phyloP scores from a whole-genome alignment of 768 basidiomycete genomes.

The Suillus spraguei region DNA sequence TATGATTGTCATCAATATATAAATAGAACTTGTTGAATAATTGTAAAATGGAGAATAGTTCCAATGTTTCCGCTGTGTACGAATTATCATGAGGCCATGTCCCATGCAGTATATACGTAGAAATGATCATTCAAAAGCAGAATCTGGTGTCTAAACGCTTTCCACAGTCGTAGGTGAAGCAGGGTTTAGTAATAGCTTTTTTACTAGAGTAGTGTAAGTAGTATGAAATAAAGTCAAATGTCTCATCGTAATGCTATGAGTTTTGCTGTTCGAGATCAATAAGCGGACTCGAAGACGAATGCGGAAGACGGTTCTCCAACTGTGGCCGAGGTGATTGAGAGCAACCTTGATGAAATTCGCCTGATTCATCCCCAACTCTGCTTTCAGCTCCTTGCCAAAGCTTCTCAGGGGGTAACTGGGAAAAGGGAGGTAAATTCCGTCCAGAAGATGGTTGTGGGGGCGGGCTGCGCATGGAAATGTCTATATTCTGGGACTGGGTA shows the following conservation, averaged over 20 bases:
- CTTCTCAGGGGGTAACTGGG: slow-evolving; percentile 48
- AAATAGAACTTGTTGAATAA: not conserved
- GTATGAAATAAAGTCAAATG: slow-evolving; percentile 16
- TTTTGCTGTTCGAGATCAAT: slow-evolving; percentile 29
- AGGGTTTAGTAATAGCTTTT: slow-evolving; percentile 29
- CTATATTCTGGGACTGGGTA: slow-evolving; percentile 43
- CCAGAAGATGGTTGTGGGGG: slow-evolving; percentile 27
- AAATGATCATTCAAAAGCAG: slow-evolving; percentile 8
- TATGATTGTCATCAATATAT: not conserved
- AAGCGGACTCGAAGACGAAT: slow-evolving; percentile 29
- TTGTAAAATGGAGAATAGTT: not conserved
- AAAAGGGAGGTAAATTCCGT: slow-evolving; percentile 11
- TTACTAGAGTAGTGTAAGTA: slow-evolving; percentile 30
- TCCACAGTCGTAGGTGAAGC: slow-evolving; percentile 34
- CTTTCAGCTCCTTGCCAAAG: slow-evolving; percentile 39
- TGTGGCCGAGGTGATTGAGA: slow-evolving; percentile 29
- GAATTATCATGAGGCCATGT: slow-evolving; percentile 2
- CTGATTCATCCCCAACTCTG: slow-evolving; percentile 27
- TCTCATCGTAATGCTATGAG: slow-evolving; percentile 21
- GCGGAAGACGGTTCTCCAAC: slow-evolving; percentile 28
- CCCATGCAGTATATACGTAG: slow-evolving; percentile 3
- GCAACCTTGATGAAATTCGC: slow-evolving; percentile 28
- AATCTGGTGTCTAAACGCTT: slow-evolving; percentile 17
- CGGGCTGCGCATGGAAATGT: slow-evolving; percentile 34
- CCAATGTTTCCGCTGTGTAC: not conserved